Evolutionary conservation across 1,284 basidiomycete species (phyloP), one percentile per base, ranked within the genome.

Genomic region (Cystobasidiaceae sp.): DNA sequence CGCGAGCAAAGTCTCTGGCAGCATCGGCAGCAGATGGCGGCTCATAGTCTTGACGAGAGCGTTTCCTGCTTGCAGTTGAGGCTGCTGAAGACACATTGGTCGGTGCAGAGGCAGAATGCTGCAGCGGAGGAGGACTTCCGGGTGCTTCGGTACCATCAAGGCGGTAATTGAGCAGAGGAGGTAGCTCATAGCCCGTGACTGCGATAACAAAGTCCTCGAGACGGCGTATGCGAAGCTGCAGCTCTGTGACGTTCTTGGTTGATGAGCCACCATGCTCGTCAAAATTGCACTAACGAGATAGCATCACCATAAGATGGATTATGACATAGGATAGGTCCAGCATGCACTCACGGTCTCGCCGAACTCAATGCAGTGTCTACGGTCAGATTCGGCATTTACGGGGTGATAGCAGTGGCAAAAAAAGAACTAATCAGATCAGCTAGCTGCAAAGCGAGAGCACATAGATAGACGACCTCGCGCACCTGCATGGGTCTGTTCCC

Each of bases 331-430:
- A n/a, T n/a, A n/a, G n/a, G n/a, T n/a, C n/a, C n/a, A n/a, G n/a
- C n/a, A n/a, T n/a, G n/a, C n/a, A n/a, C 55, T 19, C 27, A 49
- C 60, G 7, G 33, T 62, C n/a, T 56, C 56, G 8, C 56, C 56
- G n/a, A 59, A 59, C 45, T 59, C 56, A 44, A 59, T 59, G 32
- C 56, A 59, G 28, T 59, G 56, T 2, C 56, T 59, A 19, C 15
- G 15, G 54, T 8, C 28, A 27, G 17, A 27, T 9, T 34, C 23
- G 27, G 17, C 48, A 25, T 30, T 15, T 50, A n/a, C 32, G 13
- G 23, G 25, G 19, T 39, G 19, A 37, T 54, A 23, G 51, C 34
- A n/a, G 32, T 32, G 34, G 46, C 46, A 8, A 27, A 13, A 48
- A 9, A 6, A 7, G 45, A 17, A 25, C 15, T 46, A 46, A 1